Evolutionary conservation across 176 grass and related monocot species (phyloP).

Genomic region (Oryza longistaminata): DNA sequence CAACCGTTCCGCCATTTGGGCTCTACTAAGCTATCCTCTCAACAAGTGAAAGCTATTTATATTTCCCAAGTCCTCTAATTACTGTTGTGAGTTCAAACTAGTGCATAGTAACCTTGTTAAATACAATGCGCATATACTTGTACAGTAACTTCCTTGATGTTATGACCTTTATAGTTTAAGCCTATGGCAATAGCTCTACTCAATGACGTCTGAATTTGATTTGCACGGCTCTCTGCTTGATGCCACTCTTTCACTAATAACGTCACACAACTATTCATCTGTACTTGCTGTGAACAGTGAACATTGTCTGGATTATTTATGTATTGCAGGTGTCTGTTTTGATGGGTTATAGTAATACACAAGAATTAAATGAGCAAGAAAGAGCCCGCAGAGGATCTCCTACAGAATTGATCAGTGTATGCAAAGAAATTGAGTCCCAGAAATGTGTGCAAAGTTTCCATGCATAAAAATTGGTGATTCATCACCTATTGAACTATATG

Average conservation of each 20-base stretch:
- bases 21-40: no score
- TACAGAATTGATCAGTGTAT: conserved; percentile 40
- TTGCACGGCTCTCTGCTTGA: conserved; percentile 14
- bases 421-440: conserved; percentile 67
- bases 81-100: not conserved
- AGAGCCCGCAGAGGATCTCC: conserved; percentile 44
- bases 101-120: not conserved
- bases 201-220: conserved; percentile 10
- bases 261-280: conserved; percentile 24
- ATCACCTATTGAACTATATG: conserved; percentile 69
- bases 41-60: not conserved
- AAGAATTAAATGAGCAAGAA: conserved; percentile 68
- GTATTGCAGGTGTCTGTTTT: conserved; percentile 63
- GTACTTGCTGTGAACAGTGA: conserved; percentile 25
- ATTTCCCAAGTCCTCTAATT: not conserved
- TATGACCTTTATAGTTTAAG: not conserved
- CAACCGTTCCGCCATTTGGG: not conserved
- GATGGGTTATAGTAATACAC: conserved; percentile 64
- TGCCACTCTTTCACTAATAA: conserved; percentile 11
- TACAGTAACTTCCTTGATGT: not conserved
- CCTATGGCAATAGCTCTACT: not conserved
- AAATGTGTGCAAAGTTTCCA: conserved; percentile 63
- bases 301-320: conserved; percentile 39
- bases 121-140: not conserved
- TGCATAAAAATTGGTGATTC: conserved; percentile 84